phyloP scores from a whole-genome alignment of 116 monocot genomes.

The Papilionanthe hybrid region DNA sequence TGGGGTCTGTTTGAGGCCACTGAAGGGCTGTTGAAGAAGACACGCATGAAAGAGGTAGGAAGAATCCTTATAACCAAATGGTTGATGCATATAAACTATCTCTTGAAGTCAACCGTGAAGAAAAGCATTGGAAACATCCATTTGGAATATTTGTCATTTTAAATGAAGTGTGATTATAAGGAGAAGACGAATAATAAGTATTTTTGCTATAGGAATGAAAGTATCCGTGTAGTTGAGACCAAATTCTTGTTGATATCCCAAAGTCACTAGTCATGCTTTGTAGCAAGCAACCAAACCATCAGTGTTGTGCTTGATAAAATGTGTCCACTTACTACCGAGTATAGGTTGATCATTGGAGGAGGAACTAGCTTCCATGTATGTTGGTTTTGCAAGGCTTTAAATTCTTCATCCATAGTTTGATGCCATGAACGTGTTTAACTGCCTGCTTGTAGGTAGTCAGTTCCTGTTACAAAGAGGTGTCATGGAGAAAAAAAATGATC shows the following conservation, averaged over 20 bases:
- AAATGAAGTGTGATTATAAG: not conserved
- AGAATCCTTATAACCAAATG: not conserved
- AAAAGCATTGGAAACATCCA: not conserved
- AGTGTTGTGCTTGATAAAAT: not conserved
- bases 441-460: not conserved
- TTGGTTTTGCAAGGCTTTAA: not conserved
- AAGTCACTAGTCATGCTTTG: not conserved
- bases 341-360: not conserved
- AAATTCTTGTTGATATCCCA: not conserved
- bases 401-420: not conserved
- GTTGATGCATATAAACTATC: not conserved
- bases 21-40: not conserved
- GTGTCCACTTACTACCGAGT: not conserved
- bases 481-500: too few relatives aligned
- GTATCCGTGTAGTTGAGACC: not conserved
- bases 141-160: not conserved
- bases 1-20: too few relatives aligned
- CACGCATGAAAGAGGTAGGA: not conserved
- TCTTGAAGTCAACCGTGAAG: not conserved
- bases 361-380: not conserved
- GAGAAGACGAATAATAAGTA: not conserved
- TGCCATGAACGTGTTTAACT: not conserved
- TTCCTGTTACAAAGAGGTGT: too few relatives aligned
- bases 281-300: not conserved
- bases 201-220: not conserved